Evolutionary conservation across 208 protist species (phyloP).

Genomic region (Crithidia bombi): DNA sequence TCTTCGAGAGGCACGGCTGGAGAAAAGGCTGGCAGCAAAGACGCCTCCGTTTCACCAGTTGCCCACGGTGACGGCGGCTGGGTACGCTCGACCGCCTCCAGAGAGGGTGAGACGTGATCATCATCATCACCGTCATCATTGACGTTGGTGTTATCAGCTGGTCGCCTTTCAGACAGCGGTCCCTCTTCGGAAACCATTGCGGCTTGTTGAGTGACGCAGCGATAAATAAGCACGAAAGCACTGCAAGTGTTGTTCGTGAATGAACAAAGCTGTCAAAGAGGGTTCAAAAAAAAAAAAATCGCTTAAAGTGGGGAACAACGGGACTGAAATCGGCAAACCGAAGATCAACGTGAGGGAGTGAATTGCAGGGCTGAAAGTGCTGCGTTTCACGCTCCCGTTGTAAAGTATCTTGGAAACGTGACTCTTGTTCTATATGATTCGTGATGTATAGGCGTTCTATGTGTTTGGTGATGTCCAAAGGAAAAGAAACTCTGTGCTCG

Average conservation of each 20-base stretch:
- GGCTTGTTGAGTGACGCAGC: too few relatives aligned
- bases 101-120: slow-evolving; percentile 1
- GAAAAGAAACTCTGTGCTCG: slow-evolving; percentile 1
- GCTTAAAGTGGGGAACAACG: neutral
- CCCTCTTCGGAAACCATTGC: neutral
- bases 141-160: too few relatives aligned
- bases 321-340: too few relatives aligned
- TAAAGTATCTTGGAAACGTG: too few relatives aligned
- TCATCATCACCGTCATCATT: neutral
- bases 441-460: neutral
- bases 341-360: too few relatives aligned
- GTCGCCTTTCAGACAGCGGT: neutral
- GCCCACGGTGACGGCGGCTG: neutral
- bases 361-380: too few relatives aligned
- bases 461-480: slow-evolving; percentile 11
- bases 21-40: neutral
- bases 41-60: neutral
- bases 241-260: neutral
- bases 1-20: neutral
- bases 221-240: neutral
- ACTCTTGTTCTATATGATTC: neutral
- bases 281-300: neutral
- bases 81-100: neutral
- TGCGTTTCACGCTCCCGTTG: neutral
- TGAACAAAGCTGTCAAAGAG: neutral